phyloP scores from a whole-genome alignment of 2,329 filamentous ascomycete genomes.

The Alternaria gaisen region DNA sequence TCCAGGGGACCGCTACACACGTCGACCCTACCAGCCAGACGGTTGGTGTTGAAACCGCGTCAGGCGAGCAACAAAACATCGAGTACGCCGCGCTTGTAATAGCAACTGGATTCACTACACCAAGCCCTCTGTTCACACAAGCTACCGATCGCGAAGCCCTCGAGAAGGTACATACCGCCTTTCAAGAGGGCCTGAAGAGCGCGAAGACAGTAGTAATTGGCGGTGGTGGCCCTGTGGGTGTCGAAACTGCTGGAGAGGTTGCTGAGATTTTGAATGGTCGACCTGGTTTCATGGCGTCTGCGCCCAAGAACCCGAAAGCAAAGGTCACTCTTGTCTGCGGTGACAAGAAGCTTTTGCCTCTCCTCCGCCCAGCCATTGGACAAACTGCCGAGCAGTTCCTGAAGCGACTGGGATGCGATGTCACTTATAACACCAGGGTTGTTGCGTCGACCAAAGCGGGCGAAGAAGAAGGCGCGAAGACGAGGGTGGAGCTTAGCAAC shows the following conservation, averaged over 20 bases:
- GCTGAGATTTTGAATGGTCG: slow-evolving; percentile 54
- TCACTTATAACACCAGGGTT: slow-evolving; percentile 54
- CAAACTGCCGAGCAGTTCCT: slow-evolving; percentile 59
- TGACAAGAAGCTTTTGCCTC: slow-evolving; percentile 55
- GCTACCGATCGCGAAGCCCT: slow-evolving; percentile 41
- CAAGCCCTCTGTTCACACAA: slow-evolving; percentile 57
- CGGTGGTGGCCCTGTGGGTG: slow-evolving; percentile 60
- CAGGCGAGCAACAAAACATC: slow-evolving; percentile 47
- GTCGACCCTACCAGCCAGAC: slow-evolving; percentile 58
- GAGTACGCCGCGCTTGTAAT: slow-evolving; percentile 64
- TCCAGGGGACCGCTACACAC: slow-evolving; percentile 60
- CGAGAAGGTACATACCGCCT: slow-evolving; percentile 46
- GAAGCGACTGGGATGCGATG: slow-evolving; percentile 57
- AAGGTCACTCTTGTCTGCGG: slow-evolving; percentile 58
- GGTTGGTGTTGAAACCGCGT: slow-evolving; percentile 51
- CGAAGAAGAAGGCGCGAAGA: slow-evolving; percentile 53
- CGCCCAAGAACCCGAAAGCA: slow-evolving; percentile 51
- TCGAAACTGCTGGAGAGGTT: slow-evolving; percentile 62
- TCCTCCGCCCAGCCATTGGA: slow-evolving; percentile 54
- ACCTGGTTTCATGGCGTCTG: slow-evolving; percentile 48
- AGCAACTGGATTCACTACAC: slow-evolving; percentile 63
- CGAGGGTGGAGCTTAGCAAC: slow-evolving; percentile 53
- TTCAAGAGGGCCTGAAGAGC: slow-evolving; percentile 47
- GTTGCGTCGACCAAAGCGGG: slow-evolving; percentile 34
- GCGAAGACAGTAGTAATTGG: slow-evolving; percentile 59